Base-by-base conservation (phyloP, 352 stramenopile species). In the Pythium rishiriense region DNA sequence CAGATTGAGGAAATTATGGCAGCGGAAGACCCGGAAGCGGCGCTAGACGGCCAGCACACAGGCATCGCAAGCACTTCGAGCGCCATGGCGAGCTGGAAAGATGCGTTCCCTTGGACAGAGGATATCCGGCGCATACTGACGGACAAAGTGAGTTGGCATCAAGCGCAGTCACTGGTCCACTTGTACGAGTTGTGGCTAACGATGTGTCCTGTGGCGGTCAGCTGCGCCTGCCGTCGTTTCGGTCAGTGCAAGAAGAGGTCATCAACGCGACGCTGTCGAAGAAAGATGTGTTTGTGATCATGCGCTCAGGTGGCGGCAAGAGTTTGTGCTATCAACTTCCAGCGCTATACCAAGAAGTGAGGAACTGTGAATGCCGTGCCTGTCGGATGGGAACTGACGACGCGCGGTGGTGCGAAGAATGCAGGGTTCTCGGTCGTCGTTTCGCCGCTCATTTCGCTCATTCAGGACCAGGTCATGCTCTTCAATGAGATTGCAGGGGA, bases 281-380 rank as follows among this genome's bases (percentile, higher is more conserved):
- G 11, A 75, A 90, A 58, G 92, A 98, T 69, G 81, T 75, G 22
- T 98, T 98, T 66, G 88, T 97, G 51, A 80, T 98, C 58, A 98
- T 98, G 93, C 83, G 86, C 17, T 97, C 92, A 0, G 85, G 86
- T 39, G 85, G 87, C 41, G 85, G 87, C 46, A 96, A 94, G 65
- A 91, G 81, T 28, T 72, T 98, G 1, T 97, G 85, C 42, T 98
- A 97, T 62, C 88, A 98, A 66, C 66, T 98, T 0, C 90, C 92
- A 15, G 87, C 90, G 0, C 55, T 97, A 4, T 67, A 76, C 19
- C 69, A 93, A 1, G 78, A 81, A 29, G 72, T 97, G 64, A n/a
- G 39, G 14, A 21, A 43, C 14, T 43, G 1, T 43, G 7, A 8
- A 21, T 43, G 37, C 11, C 19, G 6, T 43, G 9, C 19, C 14